phyloP scores from a whole-genome alignment of 2,329 filamentous ascomycete species.

The Hymenoscyphus albidus region DNA sequence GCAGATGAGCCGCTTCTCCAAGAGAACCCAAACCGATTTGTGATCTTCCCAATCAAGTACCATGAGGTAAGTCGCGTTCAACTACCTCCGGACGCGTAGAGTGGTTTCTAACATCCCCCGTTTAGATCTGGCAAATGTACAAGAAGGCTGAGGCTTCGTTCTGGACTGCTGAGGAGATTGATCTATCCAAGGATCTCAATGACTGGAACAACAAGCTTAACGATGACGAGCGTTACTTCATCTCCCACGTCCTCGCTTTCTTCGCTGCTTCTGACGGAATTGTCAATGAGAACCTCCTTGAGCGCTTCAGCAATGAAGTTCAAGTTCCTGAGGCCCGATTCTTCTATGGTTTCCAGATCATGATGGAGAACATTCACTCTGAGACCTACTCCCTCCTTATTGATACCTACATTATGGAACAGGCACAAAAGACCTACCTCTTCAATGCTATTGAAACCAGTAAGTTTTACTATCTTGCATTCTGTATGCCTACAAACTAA shows the following conservation, averaged over 20 bases:
- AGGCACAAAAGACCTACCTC: slow-evolving; percentile 85
- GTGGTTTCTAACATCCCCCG: slow-evolving; percentile 39
- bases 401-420: slow-evolving; percentile 99
- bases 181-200: slow-evolving; percentile 96
- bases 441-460: slow-evolving; percentile 99
- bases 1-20: slow-evolving; percentile 85
- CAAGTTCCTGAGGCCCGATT: slow-evolving; percentile 97
- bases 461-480: slow-evolving; percentile 43
- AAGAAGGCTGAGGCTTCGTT: slow-evolving; percentile 99
- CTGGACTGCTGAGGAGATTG: slow-evolving; percentile 99
- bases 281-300: slow-evolving; percentile 98
- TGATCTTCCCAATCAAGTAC: slow-evolving; percentile 98
- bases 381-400: slow-evolving; percentile 99
- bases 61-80: slow-evolving; percentile 73
- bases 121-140: slow-evolving; percentile 99
- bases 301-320: slow-evolving; percentile 95
- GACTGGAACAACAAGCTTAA: slow-evolving; percentile 99
- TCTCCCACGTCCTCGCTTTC: slow-evolving; percentile 98
- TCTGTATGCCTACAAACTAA: slow-evolving; percentile 28
- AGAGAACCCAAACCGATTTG: slow-evolving; percentile 94
- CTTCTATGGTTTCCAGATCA: slow-evolving; percentile 99
- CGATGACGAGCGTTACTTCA: slow-evolving; percentile 96
- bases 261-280: slow-evolving; percentile 98
- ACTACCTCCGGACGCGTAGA: slow-evolving; percentile 60
- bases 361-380: slow-evolving; percentile 99